These are phyloP conservation scores for Hsuehochloa calcarea DNA, from an alignment of 176 grass and related monocot species.

Conservation along the genomic window DNA sequence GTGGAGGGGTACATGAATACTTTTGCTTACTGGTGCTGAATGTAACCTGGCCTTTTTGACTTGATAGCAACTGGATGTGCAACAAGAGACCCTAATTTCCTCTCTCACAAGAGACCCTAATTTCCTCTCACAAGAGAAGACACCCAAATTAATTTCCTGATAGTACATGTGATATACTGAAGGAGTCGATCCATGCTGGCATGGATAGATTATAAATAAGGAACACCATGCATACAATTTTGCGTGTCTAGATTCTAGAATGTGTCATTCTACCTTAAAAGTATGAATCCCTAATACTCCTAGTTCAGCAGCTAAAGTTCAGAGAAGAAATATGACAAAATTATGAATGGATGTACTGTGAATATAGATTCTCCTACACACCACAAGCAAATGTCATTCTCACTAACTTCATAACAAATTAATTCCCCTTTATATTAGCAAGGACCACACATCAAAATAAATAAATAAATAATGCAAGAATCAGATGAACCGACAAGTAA, in stretches of 20 bases:
- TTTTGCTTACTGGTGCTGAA: background rate
- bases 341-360: background rate
- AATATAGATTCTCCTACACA: background rate
- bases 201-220: background rate
- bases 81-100: background rate
- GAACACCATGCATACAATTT: background rate
- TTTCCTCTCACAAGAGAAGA: background rate
- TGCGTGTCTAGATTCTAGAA: background rate
- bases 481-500: background rate
- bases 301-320: background rate
- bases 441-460: background rate
- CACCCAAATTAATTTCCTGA: background rate
- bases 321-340: background rate
- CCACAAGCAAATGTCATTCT: background rate
- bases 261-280: background rate
- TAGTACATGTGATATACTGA: background rate
- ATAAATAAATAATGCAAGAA: too few species aligned
- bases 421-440: slow-evolving; percentile 18
- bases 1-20: background rate
- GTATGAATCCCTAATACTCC: background rate
- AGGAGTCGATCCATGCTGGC: background rate
- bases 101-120: background rate
- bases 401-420: background rate
- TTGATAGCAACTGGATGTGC: background rate
- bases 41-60: slow-evolving; percentile 2